These are phyloP conservation scores for Leccinum rimulosum DNA, from an alignment of 768 basidiomycete genomes.

Conservation along the genomic window DNA sequence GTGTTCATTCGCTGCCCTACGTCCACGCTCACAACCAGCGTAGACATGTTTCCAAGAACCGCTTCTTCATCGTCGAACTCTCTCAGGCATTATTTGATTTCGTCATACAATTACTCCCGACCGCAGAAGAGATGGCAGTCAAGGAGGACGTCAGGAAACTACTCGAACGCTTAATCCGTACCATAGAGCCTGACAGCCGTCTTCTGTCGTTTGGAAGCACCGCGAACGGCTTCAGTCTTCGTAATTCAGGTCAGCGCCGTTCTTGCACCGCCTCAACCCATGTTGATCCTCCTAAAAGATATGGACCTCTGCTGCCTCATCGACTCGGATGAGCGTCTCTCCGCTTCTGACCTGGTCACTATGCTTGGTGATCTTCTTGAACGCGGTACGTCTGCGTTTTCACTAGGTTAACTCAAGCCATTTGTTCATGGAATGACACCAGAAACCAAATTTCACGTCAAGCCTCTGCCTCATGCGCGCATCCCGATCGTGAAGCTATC, in stretches of 20 bases:
- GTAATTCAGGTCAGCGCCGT: slow-evolving; percentile 76
- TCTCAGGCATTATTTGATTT: slow-evolving; percentile 92
- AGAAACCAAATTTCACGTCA: slow-evolving; percentile 97
- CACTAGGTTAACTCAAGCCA: slow-evolving; percentile 1
- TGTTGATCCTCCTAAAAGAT: slow-evolving; percentile 48
- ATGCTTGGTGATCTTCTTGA: slow-evolving; percentile 92
- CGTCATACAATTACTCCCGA: slow-evolving; percentile 88
- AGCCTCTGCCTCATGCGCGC: slow-evolving; percentile 92
- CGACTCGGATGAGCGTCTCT: slow-evolving; percentile 75
- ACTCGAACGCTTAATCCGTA: slow-evolving; percentile 92
- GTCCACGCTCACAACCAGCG: slow-evolving; percentile 36
- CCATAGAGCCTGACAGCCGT: slow-evolving; percentile 88
- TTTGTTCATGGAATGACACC: slow-evolving; percentile 11
- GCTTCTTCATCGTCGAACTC: slow-evolving; percentile 70
- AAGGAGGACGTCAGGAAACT: slow-evolving; percentile 96
- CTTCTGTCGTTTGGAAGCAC: slow-evolving; percentile 94
- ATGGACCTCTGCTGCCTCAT: slow-evolving; percentile 99
- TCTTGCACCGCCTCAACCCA: slow-evolving; percentile 1
- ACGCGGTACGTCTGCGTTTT: slow-evolving; percentile 60
- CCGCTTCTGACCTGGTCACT: slow-evolving; percentile 88
- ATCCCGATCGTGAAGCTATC: slow-evolving; percentile 99
- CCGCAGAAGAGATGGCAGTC: slow-evolving; percentile 83
- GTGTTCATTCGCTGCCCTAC: slow-evolving; percentile 26
- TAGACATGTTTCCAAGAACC: slow-evolving; percentile 47
- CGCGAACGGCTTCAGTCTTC: slow-evolving; percentile 94